A percentile compares a stretch with the other conserved stretches of the same genome.
phyloP scores from a whole-genome alignment of 306 rosid genomes.

The Potentilla sterilis region DNA sequence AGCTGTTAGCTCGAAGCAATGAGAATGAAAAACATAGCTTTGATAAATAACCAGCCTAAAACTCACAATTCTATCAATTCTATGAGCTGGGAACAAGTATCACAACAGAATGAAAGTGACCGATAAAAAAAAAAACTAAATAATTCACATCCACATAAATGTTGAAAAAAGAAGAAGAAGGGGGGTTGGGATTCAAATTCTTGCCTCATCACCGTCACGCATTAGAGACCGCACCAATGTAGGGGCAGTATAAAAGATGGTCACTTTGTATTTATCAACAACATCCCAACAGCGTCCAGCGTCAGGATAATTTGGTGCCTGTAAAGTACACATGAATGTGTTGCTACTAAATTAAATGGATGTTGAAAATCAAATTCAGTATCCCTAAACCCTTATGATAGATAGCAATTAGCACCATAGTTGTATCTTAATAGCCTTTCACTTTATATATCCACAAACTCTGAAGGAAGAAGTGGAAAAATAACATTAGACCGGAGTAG shows the following conservation, averaged over 20 bases:
- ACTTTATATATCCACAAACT: not conserved
- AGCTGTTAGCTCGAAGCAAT: not conserved
- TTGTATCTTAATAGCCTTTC: not conserved
- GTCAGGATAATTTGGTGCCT: constrained; percentile 97
- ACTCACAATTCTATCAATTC: not conserved
- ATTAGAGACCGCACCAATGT: constrained; percentile 98
- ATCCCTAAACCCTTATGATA: not conserved
- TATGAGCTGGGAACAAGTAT: not conserved
- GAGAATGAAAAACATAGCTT: not conserved
- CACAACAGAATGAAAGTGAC: not conserved
- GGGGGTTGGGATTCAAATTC: constrained; percentile 17
- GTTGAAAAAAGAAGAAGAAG: constrained; percentile 3
- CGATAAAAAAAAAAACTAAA: constrained; percentile 13
- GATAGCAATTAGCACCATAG: not conserved
- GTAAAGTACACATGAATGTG: constrained; percentile 26
- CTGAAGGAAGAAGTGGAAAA: not conserved
- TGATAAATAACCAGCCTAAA: constrained; percentile 2
- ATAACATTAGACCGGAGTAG: constrained; percentile 7
- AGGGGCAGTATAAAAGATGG: constrained; percentile 96
- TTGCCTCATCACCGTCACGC: constrained; percentile 83
- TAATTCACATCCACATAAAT: constrained; percentile 15
- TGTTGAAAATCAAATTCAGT: constrained; percentile 10
- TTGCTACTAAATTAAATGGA: constrained; percentile 21
- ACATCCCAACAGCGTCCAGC: constrained; percentile 96
- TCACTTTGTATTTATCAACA: constrained; percentile 90